These are phyloP conservation scores for Oemleria cerasiformis DNA, from an alignment of 306 rosid genomes.

Conservation along the genomic window DNA sequence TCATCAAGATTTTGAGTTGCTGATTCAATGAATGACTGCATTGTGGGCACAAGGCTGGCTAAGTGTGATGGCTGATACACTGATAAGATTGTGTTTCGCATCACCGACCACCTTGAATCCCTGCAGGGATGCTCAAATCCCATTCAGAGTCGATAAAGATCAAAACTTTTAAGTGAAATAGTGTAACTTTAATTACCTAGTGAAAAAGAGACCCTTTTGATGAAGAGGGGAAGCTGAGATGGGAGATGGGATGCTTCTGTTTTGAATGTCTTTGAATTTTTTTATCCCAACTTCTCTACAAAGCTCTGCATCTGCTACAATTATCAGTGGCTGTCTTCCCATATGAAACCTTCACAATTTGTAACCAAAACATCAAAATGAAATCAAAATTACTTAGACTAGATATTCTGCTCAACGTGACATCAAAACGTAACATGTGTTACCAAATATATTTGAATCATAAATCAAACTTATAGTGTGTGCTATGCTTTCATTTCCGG, in stretches of 20 bases:
- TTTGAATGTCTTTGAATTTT: slow-evolving; percentile 71
- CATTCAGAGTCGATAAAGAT: not conserved
- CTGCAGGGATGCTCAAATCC: slow-evolving; percentile 36
- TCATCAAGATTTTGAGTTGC: too few species aligned
- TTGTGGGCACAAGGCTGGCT: too few species aligned
- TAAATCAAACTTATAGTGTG: too few species aligned
- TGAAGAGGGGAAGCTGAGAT: slow-evolving; percentile 88
- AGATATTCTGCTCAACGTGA: too few species aligned
- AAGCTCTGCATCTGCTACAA: slow-evolving; percentile 81
- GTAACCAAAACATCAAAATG: not conserved
- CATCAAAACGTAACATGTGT: too few species aligned
- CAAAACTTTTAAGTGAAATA: too few species aligned
- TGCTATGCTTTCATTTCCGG: too few species aligned
- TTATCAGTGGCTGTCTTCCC: slow-evolving; percentile 90
- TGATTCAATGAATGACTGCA: too few species aligned
- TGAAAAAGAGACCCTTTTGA: slow-evolving; percentile 90
- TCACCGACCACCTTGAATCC: slow-evolving; percentile 14
- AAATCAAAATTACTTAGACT: too few species aligned
- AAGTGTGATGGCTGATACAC: too few species aligned
- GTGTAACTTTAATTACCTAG: slow-evolving; percentile 46
- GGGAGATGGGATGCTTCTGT: slow-evolving; percentile 91
- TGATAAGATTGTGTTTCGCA: too few species aligned
- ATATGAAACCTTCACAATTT: slow-evolving; percentile 64
- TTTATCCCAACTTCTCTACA: slow-evolving; percentile 81
- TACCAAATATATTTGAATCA: too few species aligned